Evolutionary conservation across 768 basidiomycete species (phyloP), one percentile per base, ranked within the genome.

Genomic region (Boletus sp.): DNA sequence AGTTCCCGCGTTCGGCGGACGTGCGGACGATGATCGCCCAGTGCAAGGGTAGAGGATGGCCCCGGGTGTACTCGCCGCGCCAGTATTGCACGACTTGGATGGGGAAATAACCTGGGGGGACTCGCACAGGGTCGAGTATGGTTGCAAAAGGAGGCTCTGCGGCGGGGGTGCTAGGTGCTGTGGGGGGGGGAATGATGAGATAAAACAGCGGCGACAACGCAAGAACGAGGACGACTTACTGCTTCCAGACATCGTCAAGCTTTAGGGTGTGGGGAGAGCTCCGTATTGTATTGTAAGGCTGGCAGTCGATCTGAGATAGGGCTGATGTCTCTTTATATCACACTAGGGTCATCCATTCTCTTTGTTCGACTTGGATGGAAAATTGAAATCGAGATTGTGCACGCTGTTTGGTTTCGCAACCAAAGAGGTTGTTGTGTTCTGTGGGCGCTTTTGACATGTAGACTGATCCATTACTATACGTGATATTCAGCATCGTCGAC

Each of bases 21-120:
- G 59, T 70, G 23, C 60, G 70, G 49, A 70, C 39, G 53, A 60
- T 14, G 55, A 70, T 62, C 42, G 62, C 48, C 65, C 70, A 70
- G 56, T 71, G 68, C 1, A 70, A 48, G n/a, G 58, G 69, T 19
- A 50, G n/a, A 3, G 64, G 62, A 4, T 14, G 41, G 4, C 57
- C 44, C 2, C 25, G 51, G 4, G 17, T 7, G 44, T 54, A 53
- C 45, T 67, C 60, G 13, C 69, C 69, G 15, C 61, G 64, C 70
- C 69, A 70, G 42, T 58, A 71, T 32, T 70, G 70, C 41, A 56
- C 54, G 40, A 70, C 51, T 47, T 70, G 64, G 48, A 71, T 60
- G 33, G 64, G 50, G 40, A 53, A 63, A 35, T 7, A 56, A 5
- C 50, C 55, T 0, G 33, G 11, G 0, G 63, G 69, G 13, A 67